Base-by-base conservation (phyloP, 1,139 yeast genomes). In the Taiozyma sp. region DNA sequence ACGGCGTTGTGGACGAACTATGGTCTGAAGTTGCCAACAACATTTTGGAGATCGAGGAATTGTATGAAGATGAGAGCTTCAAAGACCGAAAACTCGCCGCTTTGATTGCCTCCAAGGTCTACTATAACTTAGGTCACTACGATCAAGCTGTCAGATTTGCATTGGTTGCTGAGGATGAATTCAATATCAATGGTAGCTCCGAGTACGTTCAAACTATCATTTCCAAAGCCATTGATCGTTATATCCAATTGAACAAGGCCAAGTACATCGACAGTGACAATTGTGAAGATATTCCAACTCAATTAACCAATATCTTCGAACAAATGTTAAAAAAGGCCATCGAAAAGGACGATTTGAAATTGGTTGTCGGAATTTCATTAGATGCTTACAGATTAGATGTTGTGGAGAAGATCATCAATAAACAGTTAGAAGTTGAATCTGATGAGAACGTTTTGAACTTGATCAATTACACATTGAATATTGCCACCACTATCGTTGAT, bases 1-100 rank as follows among this genome's bases (percentile, higher is more conserved):
- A 90, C 66, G 80, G 75, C 40, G 80, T 87, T 51, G 97, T 90
- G 51, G 96, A 90, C 71, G 91, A 88, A 68, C 77, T 89, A 58
- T 93, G 99, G 99, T 91, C 98, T 3, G 99, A 93, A 73, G 88
- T 95, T 54, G 96, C 99, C 54, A 95, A 93, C 69, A 84, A 80
- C 65, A 81, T 93, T 58, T 75, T 88, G 45, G 93, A 87, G 55
- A 75, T 89, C 64, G 99, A 93, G 72, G 96, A 89, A 57, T 75
- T 93, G 50, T 90, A 86, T 64, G 99, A 93, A 69, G 97, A 93
- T 67, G 77, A 79, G 52, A 69, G 77, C 16, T 93, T 91, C 67
- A 81, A 84, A 47, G 81, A 85, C 55, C 81, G 96, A 60, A 73
- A 81, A 50, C 76, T 93, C 64, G 99, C 98, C 3, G 99, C 99